Evolutionary conservation across 2,329 filamentous ascomycete species (phyloP).

Genomic region (Coniochaeta prunicola): DNA sequence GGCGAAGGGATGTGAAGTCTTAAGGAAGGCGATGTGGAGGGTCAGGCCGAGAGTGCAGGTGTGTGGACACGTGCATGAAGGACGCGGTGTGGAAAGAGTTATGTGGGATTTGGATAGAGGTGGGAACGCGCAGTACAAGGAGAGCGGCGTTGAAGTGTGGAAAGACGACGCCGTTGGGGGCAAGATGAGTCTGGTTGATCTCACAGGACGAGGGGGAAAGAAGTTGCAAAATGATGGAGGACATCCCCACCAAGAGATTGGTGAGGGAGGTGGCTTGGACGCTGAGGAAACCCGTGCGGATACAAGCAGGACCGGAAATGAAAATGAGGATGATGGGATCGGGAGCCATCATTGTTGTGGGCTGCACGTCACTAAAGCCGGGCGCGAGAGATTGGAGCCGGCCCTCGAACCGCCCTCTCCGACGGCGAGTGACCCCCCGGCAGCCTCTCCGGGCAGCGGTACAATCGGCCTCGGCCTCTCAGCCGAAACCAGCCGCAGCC

Average conservation of each 20-base stretch:
- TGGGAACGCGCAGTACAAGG: conserved; percentile 33
- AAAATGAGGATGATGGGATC: neutral
- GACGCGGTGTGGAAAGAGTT: conserved; percentile 55
- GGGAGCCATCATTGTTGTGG: neutral
- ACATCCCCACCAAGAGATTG: neutral
- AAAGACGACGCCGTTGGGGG: conserved; percentile 50
- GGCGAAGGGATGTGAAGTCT: conserved; percentile 50
- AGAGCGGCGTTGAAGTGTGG: conserved; percentile 41
- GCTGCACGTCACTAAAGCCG: neutral
- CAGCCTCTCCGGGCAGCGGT: conserved; percentile 17
- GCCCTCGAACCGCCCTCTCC: neutral
- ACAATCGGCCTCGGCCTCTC: conserved; percentile 33
- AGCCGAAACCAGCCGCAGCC: conserved; percentile 18
- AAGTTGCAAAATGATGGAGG: conserved; percentile 41
- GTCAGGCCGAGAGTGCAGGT: conserved; percentile 58
- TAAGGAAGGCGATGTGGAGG: conserved; percentile 49
- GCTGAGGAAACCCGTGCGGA: neutral
- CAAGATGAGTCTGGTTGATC: conserved; percentile 57
- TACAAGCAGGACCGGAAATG: neutral
- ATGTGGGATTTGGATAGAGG: conserved; percentile 46
- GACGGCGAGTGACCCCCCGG: neutral
- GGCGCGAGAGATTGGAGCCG: neutral
- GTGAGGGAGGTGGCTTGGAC: neutral
- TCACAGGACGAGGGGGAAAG: conserved; percentile 38
- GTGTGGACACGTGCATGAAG: conserved; percentile 67